Evolutionary conservation across 768 basidiomycete genomes (phyloP).

Genomic region (Tulasnella sp.): DNA sequence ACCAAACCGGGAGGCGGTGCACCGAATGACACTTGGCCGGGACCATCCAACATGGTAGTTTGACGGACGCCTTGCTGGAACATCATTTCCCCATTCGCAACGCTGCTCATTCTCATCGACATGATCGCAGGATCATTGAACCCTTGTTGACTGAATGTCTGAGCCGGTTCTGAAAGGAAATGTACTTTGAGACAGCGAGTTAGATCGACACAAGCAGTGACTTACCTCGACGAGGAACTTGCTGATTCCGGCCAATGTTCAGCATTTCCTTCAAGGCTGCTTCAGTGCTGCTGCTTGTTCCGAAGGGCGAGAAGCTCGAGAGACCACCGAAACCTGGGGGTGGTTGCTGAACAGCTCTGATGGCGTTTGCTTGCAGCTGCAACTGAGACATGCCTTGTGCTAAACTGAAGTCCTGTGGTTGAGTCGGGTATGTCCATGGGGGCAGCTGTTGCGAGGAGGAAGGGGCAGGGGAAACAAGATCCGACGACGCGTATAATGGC

Average conservation of each 20-base stretch:
- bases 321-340: neutral
- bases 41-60: neutral
- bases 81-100: neutral
- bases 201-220: neutral
- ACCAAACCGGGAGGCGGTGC: conserved; percentile 8
- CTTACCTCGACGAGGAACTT: neutral
- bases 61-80: neutral
- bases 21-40: neutral
- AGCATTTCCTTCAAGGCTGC: conserved; percentile 12
- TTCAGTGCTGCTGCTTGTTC: neutral
- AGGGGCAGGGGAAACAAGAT: neutral
- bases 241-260: conserved; percentile 11
- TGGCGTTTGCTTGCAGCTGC: neutral
- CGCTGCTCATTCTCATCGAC: conserved; percentile 17
- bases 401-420: conserved; percentile 9
- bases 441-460: conserved; percentile 8
- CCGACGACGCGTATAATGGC: conserved; percentile 8
- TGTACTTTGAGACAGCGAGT: neutral
- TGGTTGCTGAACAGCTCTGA: neutral
- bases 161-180: neutral
- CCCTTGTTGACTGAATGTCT: conserved; percentile 9
- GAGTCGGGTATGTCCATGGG: conserved; percentile 10
- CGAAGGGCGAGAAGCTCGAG: conserved; percentile 2
- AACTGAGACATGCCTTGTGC: neutral
- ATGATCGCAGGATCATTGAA: conserved; percentile 22